Evolutionary conservation across 495 filamentous ascomycete species (phyloP), one percentile per base, ranked within the genome.

Genomic region (Hypoxylon crocopeplum): DNA sequence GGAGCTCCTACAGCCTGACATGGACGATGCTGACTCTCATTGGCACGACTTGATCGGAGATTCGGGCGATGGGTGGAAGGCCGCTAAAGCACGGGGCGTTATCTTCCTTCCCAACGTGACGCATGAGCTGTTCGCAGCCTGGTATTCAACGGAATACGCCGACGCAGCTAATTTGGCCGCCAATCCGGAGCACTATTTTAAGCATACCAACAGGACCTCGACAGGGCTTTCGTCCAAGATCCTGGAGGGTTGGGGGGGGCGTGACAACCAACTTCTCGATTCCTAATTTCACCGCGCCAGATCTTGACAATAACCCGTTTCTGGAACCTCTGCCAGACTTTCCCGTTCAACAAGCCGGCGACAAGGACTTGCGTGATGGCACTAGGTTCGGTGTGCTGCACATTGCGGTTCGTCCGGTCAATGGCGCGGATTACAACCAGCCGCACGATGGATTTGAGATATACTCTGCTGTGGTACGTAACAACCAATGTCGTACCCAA

Each of bases 261-360:
- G 62, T 70, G 19, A 58, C 59, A 3, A 68, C 65, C 34, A 68
- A 70, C 52, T 70, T 70, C 52, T 66, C 62, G 6, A 64, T 68
- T 7, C 65, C 68, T 30, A 67, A 53, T 22, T 70, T 68, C 50
- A 44, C 44, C 3, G 41, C 32, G 7, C 61, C 65, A 6, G 52
- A 66, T 30, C 60, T 39, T 16, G 30, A 13, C 1, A 66, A 51
- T 16, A 21, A 56, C 41, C 44, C 55, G 4, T 64, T 64, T 39
- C 37, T 64, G 1, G 30, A 40, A 4, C 40, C 29, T 2, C 39
- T 63, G 7, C 62, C 65, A 5, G 55, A 59, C 22, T 55, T 60
- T 11, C 54, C 51, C 7, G 24, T 70, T 1, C 65, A 68, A 22
- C 56, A 67, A 24, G 59, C 67, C 29, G 68, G 65, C 13, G 48